Evolutionary conservation across 1,284 basidiomycete species (phyloP), one percentile per base, ranked within the genome.

Genomic region (Grifola frondosa): DNA sequence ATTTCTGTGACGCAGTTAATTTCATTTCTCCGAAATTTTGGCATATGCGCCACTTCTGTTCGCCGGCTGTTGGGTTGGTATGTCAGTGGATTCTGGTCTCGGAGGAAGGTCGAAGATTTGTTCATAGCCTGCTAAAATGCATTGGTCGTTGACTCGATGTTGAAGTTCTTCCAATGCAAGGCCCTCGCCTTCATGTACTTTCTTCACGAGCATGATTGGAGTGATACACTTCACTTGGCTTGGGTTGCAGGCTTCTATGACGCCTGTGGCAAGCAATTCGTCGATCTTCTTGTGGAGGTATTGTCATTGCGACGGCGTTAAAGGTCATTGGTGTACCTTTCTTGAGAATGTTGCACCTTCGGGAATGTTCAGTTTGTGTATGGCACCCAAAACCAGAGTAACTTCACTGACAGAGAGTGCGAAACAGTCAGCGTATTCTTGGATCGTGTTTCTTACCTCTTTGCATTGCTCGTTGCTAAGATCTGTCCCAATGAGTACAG

Each of bases 1-100:
- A 70, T 52, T 25, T 63, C 30, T 0, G 66, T 69, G 1, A 61
- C 49, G n/a, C 58, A 54, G 52, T 72, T 71, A 19, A 70, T 29
- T n/a, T 59, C 53, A 1, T 29, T n/a, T 59, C 53, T 1, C 46
- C 51, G 36, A 62, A 69, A 22, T 61, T 58, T 40, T 67, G 65
- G 42, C 64, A 67, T 1, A 69, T 42, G 0, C 63, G 38, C 60
- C 62, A 70, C 41, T 66, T 66, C 20, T 40, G 44, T 33, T 15
- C 39, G 23, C 44, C 6, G 29, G 37, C 4, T 9, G 26, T 11
- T 16, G 20, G n/a, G 31, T 23, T 38, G 42, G 40, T 7, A 30
- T 12, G 31, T 7, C 19, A 20, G n/a, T n/a, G 2, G 22, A 4
- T 17, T 51, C 36, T 13, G 46, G 40, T n/a, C 29, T 6, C 20